Percentiles rank a stretch among this genome's conserved stretches.
Conservation (phyloP, 225 moss, liverwort and hornwort genomes). For the Takakia lepidozioides region DNA sequence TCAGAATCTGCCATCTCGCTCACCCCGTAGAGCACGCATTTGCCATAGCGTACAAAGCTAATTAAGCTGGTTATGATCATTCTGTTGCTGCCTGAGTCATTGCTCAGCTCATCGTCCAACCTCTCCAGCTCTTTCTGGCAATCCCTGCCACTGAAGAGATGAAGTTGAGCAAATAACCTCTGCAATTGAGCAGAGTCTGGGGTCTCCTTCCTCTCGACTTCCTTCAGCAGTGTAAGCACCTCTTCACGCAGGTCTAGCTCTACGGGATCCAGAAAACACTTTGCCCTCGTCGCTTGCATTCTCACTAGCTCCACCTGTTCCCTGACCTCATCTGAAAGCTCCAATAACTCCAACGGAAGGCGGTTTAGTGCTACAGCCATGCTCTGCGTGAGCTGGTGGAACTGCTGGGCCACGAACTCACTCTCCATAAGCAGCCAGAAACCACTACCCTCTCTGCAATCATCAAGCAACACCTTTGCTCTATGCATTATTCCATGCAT, state of each 20-base stretch:
- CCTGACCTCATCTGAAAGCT: constrained; percentile 54
- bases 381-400: constrained; percentile 24
- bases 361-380: constrained; percentile 27
- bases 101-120: constrained; percentile 28
- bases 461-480: constrained; percentile 36
- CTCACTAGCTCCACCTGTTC: constrained; percentile 62
- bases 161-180: constrained; percentile 26
- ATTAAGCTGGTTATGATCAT: constrained; percentile 34
- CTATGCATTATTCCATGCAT: constrained; percentile 43
- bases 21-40: constrained; percentile 54
- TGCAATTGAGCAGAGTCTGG: constrained; percentile 27
- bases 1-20: constrained; percentile 30
- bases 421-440: constrained; percentile 30
- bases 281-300: constrained; percentile 48
- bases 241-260: constrained; percentile 34
- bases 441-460: constrained; percentile 37
- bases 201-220: constrained; percentile 46
- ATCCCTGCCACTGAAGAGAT: constrained; percentile 27
- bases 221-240: constrained; percentile 21
- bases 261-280: constrained; percentile 24
- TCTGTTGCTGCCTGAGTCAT: constrained; percentile 16
- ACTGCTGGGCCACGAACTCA: constrained; percentile 19
- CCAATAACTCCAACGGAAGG: constrained; percentile 45
- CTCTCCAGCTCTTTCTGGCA: constrained; percentile 47
- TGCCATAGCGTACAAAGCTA: constrained; percentile 48